Conservation (phyloP, 2,329 filamentous ascomycete genomes). For the Graphiopsis chlorocephala region DNA sequence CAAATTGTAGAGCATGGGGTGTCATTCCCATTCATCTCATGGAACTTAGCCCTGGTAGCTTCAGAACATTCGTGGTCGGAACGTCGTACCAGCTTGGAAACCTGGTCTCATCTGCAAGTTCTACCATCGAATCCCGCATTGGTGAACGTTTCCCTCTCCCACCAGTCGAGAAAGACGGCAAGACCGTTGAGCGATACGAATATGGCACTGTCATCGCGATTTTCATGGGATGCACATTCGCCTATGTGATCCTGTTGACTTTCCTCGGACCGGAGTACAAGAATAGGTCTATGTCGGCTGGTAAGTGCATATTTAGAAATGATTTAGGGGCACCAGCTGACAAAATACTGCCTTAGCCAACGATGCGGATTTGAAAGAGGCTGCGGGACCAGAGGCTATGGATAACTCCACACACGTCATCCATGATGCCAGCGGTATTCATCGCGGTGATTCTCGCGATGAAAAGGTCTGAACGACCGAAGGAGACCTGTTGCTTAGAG, state of each 20-base stretch:
- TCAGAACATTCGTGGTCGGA: conserved; percentile 72
- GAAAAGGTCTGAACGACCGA: neutral
- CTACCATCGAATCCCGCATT: conserved; percentile 44
- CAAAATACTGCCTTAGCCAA: neutral
- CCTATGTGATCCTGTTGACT: conserved; percentile 60
- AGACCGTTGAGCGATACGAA: conserved; percentile 39
- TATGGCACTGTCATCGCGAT: conserved; percentile 53
- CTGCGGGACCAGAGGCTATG: conserved; percentile 2
- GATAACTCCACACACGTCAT: neutral
- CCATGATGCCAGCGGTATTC: neutral
- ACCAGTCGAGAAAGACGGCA: conserved; percentile 40
- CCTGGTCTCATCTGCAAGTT: conserved; percentile 53
- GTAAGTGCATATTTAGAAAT: neutral
- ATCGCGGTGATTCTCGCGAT: neutral
- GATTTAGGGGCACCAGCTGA: neutral
- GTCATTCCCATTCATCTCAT: conserved; percentile 66
- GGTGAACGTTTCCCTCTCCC: conserved; percentile 42
- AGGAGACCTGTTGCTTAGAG: too few relatives aligned
- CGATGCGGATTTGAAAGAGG: conserved; percentile 4
- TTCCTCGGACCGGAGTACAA: conserved; percentile 58
- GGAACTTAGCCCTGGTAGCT: conserved; percentile 69
- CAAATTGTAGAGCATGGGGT: conserved; percentile 28
- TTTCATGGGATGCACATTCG: conserved; percentile 83
- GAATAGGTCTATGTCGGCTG: conserved; percentile 31
- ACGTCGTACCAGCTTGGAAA: conserved; percentile 77